Percentiles rank a stretch among this genome's conserved stretches.
These are phyloP conservation scores for Vicia sativa DNA, from an alignment of 306 rosid species.

Conservation along the genomic window DNA sequence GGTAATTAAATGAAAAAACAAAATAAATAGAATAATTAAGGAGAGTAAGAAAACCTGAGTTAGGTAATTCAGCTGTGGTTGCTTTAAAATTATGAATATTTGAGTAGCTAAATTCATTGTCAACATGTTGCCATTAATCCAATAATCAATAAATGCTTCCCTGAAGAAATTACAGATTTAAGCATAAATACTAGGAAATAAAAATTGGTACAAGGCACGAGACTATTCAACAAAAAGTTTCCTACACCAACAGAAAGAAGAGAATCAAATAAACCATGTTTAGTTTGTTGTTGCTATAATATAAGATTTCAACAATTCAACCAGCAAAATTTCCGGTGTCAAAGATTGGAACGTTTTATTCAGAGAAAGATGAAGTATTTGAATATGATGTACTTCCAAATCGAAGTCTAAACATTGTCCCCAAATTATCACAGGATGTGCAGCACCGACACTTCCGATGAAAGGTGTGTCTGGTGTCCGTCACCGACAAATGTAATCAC, in stretches of 20 bases:
- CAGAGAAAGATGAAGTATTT: not conserved
- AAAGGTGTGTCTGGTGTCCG: no score
- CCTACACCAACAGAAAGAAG: slow-evolving; percentile 24
- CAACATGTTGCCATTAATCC: slow-evolving; percentile 86
- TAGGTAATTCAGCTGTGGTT: slow-evolving; percentile 79
- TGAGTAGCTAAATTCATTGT: slow-evolving; percentile 82
- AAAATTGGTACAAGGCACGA: slow-evolving; percentile 39
- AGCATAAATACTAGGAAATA: slow-evolving; percentile 23
- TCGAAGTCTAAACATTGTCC: not conserved
- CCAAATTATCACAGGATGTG: not conserved
- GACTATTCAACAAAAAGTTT: slow-evolving; percentile 19
- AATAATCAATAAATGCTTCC: slow-evolving; percentile 79
- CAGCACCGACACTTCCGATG: no score
- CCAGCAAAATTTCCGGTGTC: slow-evolving; percentile 5
- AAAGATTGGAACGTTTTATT: slow-evolving; percentile 10
- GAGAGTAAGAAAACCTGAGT: slow-evolving; percentile 60
- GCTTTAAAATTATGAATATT: slow-evolving; percentile 78
- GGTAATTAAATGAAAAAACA: slow-evolving; percentile 24
- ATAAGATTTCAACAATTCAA: slow-evolving; percentile 32
- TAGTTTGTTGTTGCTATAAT: not conserved
- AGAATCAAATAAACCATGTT: slow-evolving; percentile 27
- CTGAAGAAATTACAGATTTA: slow-evolving; percentile 49
- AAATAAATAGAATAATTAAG: slow-evolving; percentile 27
- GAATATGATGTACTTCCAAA: not conserved
- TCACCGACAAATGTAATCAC: no score